phyloP scores from a whole-genome alignment of 2,329 filamentous ascomycete species.

The Exophiala aquamarina region DNA sequence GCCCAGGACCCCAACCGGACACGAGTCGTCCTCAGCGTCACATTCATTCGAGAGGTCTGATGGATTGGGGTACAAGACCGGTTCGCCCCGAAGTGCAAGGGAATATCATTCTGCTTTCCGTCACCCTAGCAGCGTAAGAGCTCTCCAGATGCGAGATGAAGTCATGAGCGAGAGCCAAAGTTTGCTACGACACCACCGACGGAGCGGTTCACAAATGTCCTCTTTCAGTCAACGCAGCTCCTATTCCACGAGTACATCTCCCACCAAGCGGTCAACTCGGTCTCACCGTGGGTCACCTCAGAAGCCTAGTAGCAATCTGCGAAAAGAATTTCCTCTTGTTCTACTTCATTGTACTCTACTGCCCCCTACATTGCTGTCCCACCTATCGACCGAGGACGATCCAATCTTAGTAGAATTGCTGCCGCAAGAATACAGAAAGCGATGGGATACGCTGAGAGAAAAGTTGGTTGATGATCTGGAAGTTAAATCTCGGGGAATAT shows the following conservation, averaged over 20 bases:
- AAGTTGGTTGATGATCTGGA: conserved; percentile 53
- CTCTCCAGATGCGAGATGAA: conserved; percentile 43
- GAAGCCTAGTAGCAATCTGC: conserved; percentile 33
- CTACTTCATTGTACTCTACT: conserved; percentile 61
- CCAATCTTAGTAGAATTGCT: conserved; percentile 51
- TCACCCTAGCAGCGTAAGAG: conserved; percentile 46
- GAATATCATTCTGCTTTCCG: conserved; percentile 40
- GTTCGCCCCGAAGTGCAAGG: conserved; percentile 20
- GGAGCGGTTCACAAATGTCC: conserved; percentile 24
- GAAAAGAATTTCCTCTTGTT: conserved; percentile 57
- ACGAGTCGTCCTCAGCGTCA: conserved; percentile 2
- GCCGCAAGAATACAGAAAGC: conserved; percentile 44
- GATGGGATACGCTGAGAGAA: conserved; percentile 54
- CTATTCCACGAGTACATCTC: conserved; percentile 22
- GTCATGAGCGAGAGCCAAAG: conserved; percentile 42
- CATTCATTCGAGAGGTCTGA: conserved; percentile 1
- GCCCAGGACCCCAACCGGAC: conserved; percentile 17
- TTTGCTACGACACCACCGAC: conserved; percentile 32
- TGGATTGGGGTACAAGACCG: background rate
- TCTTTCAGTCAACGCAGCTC: conserved; percentile 21
- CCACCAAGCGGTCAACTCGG: conserved; percentile 22
- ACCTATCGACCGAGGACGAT: conserved; percentile 38
- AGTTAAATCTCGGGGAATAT: conserved; percentile 57
- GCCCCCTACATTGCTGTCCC: conserved; percentile 52
- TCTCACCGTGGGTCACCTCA: conserved; percentile 14